Conservation (phyloP, 2,329 filamentous ascomycete genomes). For the Achaetomium macrosporum region DNA sequence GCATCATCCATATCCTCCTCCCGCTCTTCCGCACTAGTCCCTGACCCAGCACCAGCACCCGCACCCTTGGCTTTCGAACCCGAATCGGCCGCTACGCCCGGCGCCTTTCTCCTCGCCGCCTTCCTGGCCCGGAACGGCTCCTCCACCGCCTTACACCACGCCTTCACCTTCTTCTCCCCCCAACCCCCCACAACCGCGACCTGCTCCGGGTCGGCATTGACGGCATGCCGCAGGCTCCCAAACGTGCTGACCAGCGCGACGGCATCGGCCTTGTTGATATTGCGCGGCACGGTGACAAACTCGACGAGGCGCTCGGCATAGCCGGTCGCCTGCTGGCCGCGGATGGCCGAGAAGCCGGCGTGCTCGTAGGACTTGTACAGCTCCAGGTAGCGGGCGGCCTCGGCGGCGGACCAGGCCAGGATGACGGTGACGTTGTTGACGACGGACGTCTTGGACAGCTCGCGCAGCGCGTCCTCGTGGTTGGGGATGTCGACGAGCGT, state of each 20-base stretch:
- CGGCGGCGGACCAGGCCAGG: slow-evolving; percentile 88
- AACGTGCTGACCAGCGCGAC: slow-evolving; percentile 87
- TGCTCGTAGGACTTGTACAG: slow-evolving; percentile 93
- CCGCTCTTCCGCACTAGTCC: not conserved
- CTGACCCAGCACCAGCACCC: not conserved
- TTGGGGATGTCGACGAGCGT: slow-evolving; percentile 93
- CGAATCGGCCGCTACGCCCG: not conserved
- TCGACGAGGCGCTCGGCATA: slow-evolving; percentile 86
- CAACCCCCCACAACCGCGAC: slow-evolving; percentile 80
- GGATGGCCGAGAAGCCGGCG: slow-evolving; percentile 72
- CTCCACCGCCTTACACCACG: slow-evolving; percentile 74
- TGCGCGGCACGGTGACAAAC: slow-evolving; percentile 84
- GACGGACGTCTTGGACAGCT: slow-evolving; percentile 85
- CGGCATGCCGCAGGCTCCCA: slow-evolving; percentile 76
- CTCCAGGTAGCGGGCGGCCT: slow-evolving; percentile 90
- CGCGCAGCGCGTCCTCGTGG: slow-evolving; percentile 82
- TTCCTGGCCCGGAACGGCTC: slow-evolving; percentile 78
- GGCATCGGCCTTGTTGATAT: slow-evolving; percentile 92
- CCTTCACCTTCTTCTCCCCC: slow-evolving; percentile 91
- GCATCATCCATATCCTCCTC: slow-evolving; percentile 39
- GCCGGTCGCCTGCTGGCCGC: slow-evolving; percentile 72
- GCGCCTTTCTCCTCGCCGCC: slow-evolving; percentile 47
- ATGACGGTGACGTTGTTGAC: slow-evolving; percentile 91
- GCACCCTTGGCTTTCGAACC: slow-evolving; percentile 2
- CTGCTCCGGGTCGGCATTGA: slow-evolving; percentile 85